Evolutionary conservation across 495 filamentous ascomycete genomes (phyloP).

Genomic region (Echria macrotheca): DNA sequence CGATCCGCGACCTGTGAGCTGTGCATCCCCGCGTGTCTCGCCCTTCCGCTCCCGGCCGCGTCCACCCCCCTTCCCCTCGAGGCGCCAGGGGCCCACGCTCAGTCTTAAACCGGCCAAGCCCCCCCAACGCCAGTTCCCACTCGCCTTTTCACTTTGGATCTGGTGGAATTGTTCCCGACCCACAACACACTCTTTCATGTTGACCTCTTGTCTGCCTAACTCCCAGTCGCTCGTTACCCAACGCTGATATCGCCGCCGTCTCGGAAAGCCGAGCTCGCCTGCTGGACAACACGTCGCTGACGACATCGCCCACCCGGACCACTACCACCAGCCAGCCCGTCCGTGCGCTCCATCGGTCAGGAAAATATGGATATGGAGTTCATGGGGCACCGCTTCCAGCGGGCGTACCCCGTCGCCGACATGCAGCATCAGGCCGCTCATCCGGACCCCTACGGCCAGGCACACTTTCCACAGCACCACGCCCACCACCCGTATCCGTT

Average conservation of each 20-base stretch:
- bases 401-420: background rate
- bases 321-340: too few species aligned
- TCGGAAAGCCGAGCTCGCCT: too few species aligned
- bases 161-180: slow-evolving; percentile 18
- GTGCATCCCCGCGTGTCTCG: slow-evolving; percentile 7
- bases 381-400: background rate
- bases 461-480: slow-evolving; percentile 16
- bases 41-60: slow-evolving; percentile 9
- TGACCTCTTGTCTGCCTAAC: slow-evolving; percentile 25
- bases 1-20: slow-evolving; percentile 8
- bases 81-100: slow-evolving; percentile 4
- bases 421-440: background rate
- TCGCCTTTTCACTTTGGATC: slow-evolving; percentile 18
- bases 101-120: slow-evolving; percentile 31
- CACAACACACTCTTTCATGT: slow-evolving; percentile 31
- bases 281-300: too few species aligned
- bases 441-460: slow-evolving; percentile 25
- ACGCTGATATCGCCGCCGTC: background rate
- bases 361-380: slow-evolving; percentile 26
- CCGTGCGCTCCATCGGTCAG: background rate
- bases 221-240: slow-evolving; percentile 41
- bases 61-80: slow-evolving; percentile 16
- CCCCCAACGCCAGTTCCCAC: slow-evolving; percentile 14
- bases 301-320: too few species aligned
- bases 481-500: slow-evolving; percentile 21